Base-by-base conservation (phyloP, 192 early-diverging fungal species). In the Backusella tarrabulga region DNA sequence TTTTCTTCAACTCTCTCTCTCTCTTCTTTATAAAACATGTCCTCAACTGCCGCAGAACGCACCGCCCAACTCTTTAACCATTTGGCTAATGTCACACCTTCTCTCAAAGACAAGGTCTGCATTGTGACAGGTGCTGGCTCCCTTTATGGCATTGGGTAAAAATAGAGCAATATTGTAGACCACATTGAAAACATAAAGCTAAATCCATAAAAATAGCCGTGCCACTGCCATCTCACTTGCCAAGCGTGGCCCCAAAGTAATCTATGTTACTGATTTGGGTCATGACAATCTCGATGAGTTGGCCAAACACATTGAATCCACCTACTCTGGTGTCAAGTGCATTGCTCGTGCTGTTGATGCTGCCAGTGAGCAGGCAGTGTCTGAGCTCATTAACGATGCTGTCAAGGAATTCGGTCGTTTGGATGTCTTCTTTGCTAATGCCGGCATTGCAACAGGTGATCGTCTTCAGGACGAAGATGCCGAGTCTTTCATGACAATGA, bases 351-450 rank as follows among this genome's bases (percentile, higher is more conserved):
- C 85, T 52, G 69, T 88, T n/a, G 87, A 88, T 77, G 87, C 87
- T 19, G 67, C 87, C 8, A 79, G 76, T 5, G 83, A 85, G 19
- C 23, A 34, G 9, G 83, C 52, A 35, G 83, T 88, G 8, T 72
- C 79, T 32, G 42, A 15, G 8, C 36, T 87, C 32, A 60, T 88
- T n/a, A 46, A 87, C 0, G 80, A 83, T 29, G 85, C 83, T 6
- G 70, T 88, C 54, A 67, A 60, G 12, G 72, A 66, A 6, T 88
- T 83, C 70, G 87, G 87, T 19, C 67, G 87, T 29, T 41, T 88
- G 17, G 87, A 88, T 76, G 87, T 88, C n/a, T 88, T 89, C 41
- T 87, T 88, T 52, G 87, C 87, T 23, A 88, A 88, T 77, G 87
- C 87, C 19, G 87, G 85, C 67, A 72, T 82, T 21, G 84, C 80